Evolutionary conservation across 1,284 basidiomycete species (phyloP), one percentile per base, ranked within the genome.

Genomic region (Ceratobasidium sp.): DNA sequence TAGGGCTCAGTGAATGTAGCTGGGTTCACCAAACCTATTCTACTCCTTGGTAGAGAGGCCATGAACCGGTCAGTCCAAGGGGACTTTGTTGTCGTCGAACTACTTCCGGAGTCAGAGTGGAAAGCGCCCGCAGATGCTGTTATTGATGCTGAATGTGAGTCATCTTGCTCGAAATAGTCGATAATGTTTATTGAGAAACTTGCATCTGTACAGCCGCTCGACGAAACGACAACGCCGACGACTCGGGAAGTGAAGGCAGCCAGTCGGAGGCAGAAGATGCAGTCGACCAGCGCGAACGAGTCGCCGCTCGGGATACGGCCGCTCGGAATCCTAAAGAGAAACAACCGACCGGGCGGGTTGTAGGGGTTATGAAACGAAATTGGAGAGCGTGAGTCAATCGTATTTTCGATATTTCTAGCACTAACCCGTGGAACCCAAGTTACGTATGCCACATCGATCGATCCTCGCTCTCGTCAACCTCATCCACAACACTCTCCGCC

Each of bases 1-100:
- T 77, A 96, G 92, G 97, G 96, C 1, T 94, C 89, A 63, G 97
- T 99, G 20, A 89, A 90, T 4, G 92, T 94, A 0, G 90, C 92
- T 0, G 89, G 89, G 0, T 93, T 95, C 81, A 87, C 88, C 20
- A 96, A 94, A 82, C 93, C 96, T 0, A 89, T 99, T 12, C 88
- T 99, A 9, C 88, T 99, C 1, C 89, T 96, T 26, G 97, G 97
- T 0, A 89, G 97, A 40, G 93, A 97, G 85, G 92, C 95, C 78
- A 98, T 99, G 95, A 99, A 99, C 84, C 91, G 98, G 39, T 92
- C 97, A 0, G 94, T 99, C 3, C 92, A 98, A 77, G 97, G 98
- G 0, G 98, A 99, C 83, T 86, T 98, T 20, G 97, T 99, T 0
- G 96, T 93, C 0, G 92, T 99, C 0, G 93, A 98, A 84, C 88